Evolutionary conservation across 768 basidiomycete genomes (phyloP).

Genomic region (Naganishia friedmannii): DNA sequence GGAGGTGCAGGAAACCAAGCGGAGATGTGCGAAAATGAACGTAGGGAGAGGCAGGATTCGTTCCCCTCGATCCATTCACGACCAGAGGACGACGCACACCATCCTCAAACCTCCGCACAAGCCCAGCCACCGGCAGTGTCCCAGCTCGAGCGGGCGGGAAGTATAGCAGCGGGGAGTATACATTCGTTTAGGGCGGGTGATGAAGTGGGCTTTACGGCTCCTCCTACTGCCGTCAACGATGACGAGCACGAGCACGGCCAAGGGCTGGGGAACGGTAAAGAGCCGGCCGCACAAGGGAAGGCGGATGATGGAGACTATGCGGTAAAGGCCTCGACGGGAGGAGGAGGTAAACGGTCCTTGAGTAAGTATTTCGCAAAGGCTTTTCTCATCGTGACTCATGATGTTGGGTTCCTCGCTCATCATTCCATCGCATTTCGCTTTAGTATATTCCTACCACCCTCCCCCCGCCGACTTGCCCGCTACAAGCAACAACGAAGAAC

Average conservation of each 20-base stretch:
- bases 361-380: not conserved
- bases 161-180: not conserved
- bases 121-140: not conserved
- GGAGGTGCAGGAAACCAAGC: no score
- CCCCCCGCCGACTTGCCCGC: not conserved
- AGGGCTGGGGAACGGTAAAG: not conserved
- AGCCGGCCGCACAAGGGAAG: not conserved
- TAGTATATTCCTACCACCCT: conserved; percentile 19
- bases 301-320: not conserved
- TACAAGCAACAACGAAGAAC: not conserved
- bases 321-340: not conserved
- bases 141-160: not conserved
- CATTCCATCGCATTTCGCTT: no score
- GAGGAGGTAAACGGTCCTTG: not conserved
- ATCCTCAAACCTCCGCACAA: no score
- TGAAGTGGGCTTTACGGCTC: conserved; percentile 2
- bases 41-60: not conserved
- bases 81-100: not conserved
- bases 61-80: not conserved
- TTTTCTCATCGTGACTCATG: no score
- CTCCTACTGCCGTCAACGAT: not conserved
- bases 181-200: conserved; percentile 1
- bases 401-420: no score
- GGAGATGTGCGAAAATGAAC: not conserved
- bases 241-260: not conserved